phyloP scores from a whole-genome alignment of 2,329 filamentous ascomycete species.

The Monilinia fructicola region DNA sequence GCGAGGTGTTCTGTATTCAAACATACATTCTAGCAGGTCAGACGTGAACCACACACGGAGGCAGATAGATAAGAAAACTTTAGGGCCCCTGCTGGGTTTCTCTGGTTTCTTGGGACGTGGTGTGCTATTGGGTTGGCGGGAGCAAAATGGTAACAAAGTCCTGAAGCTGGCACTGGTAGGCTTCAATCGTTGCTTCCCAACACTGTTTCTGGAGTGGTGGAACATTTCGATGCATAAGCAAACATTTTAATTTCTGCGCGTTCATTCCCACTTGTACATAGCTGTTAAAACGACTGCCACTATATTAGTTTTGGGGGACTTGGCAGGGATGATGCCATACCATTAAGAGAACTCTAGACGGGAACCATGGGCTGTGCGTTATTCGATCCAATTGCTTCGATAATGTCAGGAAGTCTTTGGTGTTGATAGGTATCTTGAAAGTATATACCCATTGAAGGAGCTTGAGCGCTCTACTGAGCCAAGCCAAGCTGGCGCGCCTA shows the following conservation, averaged over 20 bases:
- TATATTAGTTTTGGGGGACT: neutral
- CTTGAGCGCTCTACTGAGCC: neutral
- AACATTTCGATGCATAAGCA: neutral
- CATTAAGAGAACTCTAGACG: neutral
- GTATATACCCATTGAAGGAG: neutral
- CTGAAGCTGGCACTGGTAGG: neutral
- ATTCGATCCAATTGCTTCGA: neutral
- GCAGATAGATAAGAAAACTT: no score
- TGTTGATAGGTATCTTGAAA: neutral
- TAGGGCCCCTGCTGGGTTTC: no score
- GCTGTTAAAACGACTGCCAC: neutral
- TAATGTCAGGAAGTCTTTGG: neutral
- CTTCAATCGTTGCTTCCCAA: neutral
- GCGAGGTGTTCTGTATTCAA: neutral
- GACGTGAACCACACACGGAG: no score
- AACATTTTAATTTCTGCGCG: neutral
- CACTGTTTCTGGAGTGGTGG: no score
- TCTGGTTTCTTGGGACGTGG: no score
- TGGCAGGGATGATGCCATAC: neutral
- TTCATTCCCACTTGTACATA: neutral
- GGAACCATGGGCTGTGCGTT: no score
- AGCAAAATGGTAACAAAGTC: neutral
- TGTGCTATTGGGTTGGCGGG: no score
- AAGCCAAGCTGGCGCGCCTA: neutral
- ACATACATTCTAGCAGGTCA: neutral